A percentile compares a stretch with the other conserved stretches of the same genome.
phyloP scores from a whole-genome alignment of 257 asterid species.

The Solanum ossicruentum region DNA sequence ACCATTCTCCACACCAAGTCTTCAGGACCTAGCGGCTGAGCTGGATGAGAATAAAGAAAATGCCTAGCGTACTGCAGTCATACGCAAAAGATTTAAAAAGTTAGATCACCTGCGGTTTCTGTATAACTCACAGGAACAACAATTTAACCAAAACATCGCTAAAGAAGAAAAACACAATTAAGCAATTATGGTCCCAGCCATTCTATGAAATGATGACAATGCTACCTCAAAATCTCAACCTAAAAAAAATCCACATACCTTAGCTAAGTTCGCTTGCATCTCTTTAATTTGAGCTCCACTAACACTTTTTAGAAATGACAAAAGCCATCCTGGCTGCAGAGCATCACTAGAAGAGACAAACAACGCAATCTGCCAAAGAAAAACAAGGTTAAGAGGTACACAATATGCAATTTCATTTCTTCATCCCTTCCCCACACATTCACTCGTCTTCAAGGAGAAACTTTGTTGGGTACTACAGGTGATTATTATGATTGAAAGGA shows the following conservation, averaged over 20 bases:
- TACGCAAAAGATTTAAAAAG: background rate
- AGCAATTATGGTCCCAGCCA: background rate
- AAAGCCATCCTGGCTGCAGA: constrained; percentile 73
- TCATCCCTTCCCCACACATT: background rate
- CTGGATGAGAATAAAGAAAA: constrained; percentile 87
- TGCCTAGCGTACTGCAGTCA: constrained; percentile 72
- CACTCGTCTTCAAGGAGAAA: background rate
- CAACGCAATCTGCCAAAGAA: constrained; percentile 63
- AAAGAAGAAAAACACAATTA: background rate
- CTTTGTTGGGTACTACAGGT: background rate
- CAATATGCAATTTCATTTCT: background rate
- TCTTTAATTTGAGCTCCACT: constrained; percentile 46
- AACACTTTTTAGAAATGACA: constrained; percentile 50
- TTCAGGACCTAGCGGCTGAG: constrained; percentile 89
- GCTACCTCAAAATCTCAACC: background rate
- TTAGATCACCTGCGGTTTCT: background rate
- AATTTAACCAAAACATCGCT: background rate
- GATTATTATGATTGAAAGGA: background rate
- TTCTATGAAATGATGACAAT: background rate
- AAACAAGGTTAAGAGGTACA: constrained; percentile 7
- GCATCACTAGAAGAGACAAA: constrained; percentile 76
- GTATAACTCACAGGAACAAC: background rate
- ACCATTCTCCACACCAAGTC: constrained; percentile 97
- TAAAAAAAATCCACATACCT: constrained; percentile 39
- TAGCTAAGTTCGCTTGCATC: constrained; percentile 57